A percentile compares a stretch with the other conserved stretches of the same genome.
Evolutionary conservation across 768 basidiomycete species (phyloP).

Genomic region (Mycena kentingensis): DNA sequence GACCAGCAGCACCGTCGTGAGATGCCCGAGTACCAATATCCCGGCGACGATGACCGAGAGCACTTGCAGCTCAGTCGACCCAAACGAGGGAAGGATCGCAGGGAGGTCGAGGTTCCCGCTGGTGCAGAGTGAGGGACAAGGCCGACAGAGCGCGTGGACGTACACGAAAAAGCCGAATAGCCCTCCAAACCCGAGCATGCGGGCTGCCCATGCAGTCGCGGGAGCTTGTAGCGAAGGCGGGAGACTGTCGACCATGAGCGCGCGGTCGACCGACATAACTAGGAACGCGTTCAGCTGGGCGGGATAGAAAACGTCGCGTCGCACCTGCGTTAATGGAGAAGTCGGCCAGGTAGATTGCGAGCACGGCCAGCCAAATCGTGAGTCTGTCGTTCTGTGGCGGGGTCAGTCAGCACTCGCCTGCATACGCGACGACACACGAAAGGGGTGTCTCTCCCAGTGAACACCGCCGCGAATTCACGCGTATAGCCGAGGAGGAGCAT

Average conservation of each 20-base stretch:
- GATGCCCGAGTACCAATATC: constrained; percentile 67
- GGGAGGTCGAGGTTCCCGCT: constrained; percentile 85
- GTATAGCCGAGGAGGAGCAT: constrained; percentile 88
- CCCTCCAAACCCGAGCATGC: constrained; percentile 88
- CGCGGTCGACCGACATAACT: constrained; percentile 77
- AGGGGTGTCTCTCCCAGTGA: constrained; percentile 36
- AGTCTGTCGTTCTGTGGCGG: constrained; percentile 56
- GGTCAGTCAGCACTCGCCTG: no score
- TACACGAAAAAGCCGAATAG: constrained; percentile 89
- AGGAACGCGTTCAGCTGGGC: not conserved
- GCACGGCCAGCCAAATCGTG: constrained; percentile 77
- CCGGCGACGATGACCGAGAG: constrained; percentile 74
- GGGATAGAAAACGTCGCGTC: not conserved
- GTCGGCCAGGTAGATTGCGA: constrained; percentile 68
- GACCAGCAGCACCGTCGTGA: constrained; percentile 58
- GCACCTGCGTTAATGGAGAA: constrained; percentile 54
- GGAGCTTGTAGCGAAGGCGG: constrained; percentile 73
- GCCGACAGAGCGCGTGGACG: constrained; percentile 27
- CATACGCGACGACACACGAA: not conserved
- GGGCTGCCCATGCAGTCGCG: constrained; percentile 93
- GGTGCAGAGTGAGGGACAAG: not conserved
- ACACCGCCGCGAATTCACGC: constrained; percentile 59
- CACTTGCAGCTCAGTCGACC: constrained; percentile 78
- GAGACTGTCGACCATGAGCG: constrained; percentile 84
- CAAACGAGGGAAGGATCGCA: constrained; percentile 68